These are phyloP conservation scores for Curvularia sp. DNA, from an alignment of 2,329 filamentous ascomycete species.

Conservation along the genomic window DNA sequence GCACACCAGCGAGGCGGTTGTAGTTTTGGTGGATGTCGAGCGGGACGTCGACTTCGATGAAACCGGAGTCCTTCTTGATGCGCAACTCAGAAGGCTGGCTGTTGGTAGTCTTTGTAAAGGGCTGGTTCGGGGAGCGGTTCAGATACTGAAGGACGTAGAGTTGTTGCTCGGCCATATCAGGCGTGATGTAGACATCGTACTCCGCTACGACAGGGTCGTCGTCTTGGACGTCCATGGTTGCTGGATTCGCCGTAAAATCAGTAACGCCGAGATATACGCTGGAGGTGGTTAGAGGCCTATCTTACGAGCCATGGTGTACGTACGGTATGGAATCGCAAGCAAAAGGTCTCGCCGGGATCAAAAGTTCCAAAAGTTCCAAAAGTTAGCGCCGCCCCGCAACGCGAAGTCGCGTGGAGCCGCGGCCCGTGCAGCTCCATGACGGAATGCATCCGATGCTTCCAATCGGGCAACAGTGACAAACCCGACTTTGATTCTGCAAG, in stretches of 20 bases:
- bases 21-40: constrained; percentile 75
- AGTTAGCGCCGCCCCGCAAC: constrained; percentile 31
- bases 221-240: constrained; percentile 45
- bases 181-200: constrained; percentile 89
- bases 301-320: constrained; percentile 39
- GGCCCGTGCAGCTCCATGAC: constrained; percentile 35
- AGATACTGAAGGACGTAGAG: constrained; percentile 86
- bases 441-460: constrained; percentile 38
- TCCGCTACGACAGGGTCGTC: constrained; percentile 59
- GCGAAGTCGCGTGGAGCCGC: constrained; percentile 26
- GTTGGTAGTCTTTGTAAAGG: constrained; percentile 63
- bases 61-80: constrained; percentile 79
- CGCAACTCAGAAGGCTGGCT: constrained; percentile 74
- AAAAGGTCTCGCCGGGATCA: constrained; percentile 17
- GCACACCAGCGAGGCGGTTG: constrained; percentile 80
- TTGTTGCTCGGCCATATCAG: constrained; percentile 62
- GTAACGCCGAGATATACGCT: not conserved
- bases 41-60: constrained; percentile 92
- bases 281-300: constrained; percentile 11
- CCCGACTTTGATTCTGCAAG: not conserved
- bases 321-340: constrained; percentile 8
- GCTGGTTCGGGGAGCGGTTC: constrained; percentile 71
- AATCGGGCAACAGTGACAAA: constrained; percentile 10
- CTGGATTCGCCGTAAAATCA: constrained; percentile 19
- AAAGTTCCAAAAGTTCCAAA: constrained; percentile 29